Base-by-base conservation (phyloP, 805 yeast genomes). In the Wickerhamiella dianesei region DNA sequence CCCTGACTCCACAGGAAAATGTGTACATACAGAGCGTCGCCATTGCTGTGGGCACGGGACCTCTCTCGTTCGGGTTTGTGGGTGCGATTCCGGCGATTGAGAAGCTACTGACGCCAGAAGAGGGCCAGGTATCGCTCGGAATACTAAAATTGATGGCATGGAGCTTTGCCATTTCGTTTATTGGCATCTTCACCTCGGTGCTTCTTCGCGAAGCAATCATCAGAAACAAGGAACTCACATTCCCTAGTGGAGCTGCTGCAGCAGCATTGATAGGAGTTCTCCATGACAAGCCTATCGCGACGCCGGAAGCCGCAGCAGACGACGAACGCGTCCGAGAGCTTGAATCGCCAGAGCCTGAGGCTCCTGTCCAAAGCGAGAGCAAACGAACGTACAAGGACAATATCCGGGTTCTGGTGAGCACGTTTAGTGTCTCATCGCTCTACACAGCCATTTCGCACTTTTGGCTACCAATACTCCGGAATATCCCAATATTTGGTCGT, bases 11-110 rank as follows among this genome's bases (percentile, higher is more conserved):
- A 53, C 95, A 85, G n/a, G 97, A 92, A 59, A 89, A 87, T 57
- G 97, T 89, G 3, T 85, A 76, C 59, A 80, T 85, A 0, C 96
- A 86, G 60, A 84, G 95, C 62, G 77, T 89, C 25, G 86, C 97
- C 0, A 96, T 92, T 3, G 96, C 97, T 0, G 94, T 85, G 1
- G 98, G 98, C 1, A 92, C 98, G 0, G 97, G 97, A 0, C 98
- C 98, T 0, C 68, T 89, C 51, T 94, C 96, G 0, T 89, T 82
- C 64, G 97, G 97, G 0, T 76, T 89, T 52, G 94, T 89, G 18
- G 98, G 98, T 1, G 88, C 94, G 3, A 74, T 92, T 1, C 98
- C 98, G 0, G 97, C 98, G 1, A 80, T 89, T 46, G 97, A 89
- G 59, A 85, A 87, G 65, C 80, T 89, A 53, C 64, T 89, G 51